Conservation (phyloP, 306 rosid species). For the Cucurbita moschata region DNA sequence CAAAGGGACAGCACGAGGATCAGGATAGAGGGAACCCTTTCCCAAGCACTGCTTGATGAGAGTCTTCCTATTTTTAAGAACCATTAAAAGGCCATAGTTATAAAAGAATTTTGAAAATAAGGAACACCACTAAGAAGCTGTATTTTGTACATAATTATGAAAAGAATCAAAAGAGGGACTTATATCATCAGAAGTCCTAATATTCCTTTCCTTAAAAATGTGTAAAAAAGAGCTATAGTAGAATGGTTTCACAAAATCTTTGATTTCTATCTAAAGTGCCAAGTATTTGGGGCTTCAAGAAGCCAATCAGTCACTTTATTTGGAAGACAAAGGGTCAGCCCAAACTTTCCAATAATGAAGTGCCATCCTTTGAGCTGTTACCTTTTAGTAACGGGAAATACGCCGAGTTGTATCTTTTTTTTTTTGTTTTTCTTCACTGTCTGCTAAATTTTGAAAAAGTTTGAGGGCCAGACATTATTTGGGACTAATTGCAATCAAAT, state of each 20-base stretch:
- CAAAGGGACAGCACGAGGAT: background rate
- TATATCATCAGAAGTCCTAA: background rate
- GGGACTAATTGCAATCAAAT: background rate
- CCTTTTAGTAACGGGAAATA: background rate
- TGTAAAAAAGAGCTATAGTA: background rate
- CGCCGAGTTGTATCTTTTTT: background rate
- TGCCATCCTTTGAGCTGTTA: background rate
- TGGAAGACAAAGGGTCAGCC: background rate
- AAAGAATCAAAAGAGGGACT: background rate
- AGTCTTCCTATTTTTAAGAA: background rate
- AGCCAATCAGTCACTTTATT: background rate
- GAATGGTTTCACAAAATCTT: background rate
- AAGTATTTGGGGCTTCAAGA: background rate
- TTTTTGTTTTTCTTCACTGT: background rate
- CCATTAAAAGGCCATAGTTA: background rate
- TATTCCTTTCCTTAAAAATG: background rate
- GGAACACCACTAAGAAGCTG: background rate
- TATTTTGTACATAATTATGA: background rate
- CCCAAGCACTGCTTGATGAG: background rate
- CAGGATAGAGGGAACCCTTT: background rate
- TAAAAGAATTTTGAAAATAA: background rate
- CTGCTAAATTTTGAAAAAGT: background rate
- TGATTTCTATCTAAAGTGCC: background rate
- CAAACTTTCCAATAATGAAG: background rate
- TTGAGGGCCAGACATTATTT: background rate